Evolutionary conservation across 306 rosid genomes (phyloP), one percentile per base, ranked within the genome.

Genomic region (Rubus idaeus): DNA sequence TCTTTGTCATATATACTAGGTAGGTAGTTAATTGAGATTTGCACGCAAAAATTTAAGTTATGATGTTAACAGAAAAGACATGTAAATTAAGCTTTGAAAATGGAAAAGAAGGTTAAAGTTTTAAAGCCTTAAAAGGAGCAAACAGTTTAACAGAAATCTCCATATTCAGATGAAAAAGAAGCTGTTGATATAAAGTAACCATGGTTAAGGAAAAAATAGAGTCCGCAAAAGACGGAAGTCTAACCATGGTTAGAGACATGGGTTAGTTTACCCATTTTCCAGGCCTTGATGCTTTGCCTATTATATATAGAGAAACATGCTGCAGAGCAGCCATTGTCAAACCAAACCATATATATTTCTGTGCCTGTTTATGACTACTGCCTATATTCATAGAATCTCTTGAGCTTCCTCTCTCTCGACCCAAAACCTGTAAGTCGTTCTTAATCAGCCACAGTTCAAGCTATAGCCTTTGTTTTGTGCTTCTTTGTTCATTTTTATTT

Each of bases 161-260:
- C 4, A 10, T 17, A 0, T 41, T 44, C 23, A 7, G 55, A 26
- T 47, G 35, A 60, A 26, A 45, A 26, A 14, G 41, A 23, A 56
- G 65, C 17, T 39, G 60, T 35, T 64, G 82, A 84, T 78, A 73
- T 77, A 82, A 87, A 75, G 86, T 87, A 83, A 89, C 94, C 91
- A 75, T 85, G 88, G 90, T 89, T 87, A 53, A 68, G 7, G 23
- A 49, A 20, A 20, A 46, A 63, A 61, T 8, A 11, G 46, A 69
- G 72, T 11, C 76, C 64, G 77, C 16, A 37, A 81, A 80, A 11
- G 78, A 65, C 63, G 75, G 79, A 82, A 57, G 7, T 2, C n/a
- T 80, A 90, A 90, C 94, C 90, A 82, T 74, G 86, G 94, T 87
- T 83, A 84, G 71, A n/a, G 21, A 57, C 60, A 51, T 57, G 78